These are phyloP conservation scores for Arthrobotrys sinensis DNA, from an alignment of 2,329 filamentous ascomycete species.

Conservation along the genomic window DNA sequence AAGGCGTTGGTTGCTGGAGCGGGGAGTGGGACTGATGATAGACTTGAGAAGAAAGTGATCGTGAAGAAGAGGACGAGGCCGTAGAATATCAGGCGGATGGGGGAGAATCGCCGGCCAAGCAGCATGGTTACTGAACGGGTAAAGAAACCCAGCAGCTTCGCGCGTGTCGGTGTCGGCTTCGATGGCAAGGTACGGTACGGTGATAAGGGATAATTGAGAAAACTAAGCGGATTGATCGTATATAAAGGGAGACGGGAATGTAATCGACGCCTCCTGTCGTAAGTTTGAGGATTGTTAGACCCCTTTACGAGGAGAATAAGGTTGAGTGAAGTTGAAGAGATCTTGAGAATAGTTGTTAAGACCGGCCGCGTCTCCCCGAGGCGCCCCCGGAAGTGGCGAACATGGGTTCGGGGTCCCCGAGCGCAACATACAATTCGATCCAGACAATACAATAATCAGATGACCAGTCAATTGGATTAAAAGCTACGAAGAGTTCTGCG, in stretches of 20 bases:
- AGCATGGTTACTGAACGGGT: constrained; percentile 55
- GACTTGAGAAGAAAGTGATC: constrained; percentile 68
- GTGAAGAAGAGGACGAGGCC: constrained; percentile 69
- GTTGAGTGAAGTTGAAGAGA: background rate
- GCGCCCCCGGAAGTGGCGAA: background rate
- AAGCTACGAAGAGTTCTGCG: too few relatives aligned
- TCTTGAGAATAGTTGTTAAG: constrained; percentile 4
- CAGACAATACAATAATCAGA: background rate
- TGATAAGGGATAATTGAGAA: too few relatives aligned
- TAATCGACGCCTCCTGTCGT: too few relatives aligned
- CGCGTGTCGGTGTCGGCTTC: background rate
- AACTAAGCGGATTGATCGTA: too few relatives aligned
- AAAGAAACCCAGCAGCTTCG: constrained; percentile 2
- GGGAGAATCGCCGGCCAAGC: constrained; percentile 60
- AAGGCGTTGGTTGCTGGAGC: constrained; percentile 58
- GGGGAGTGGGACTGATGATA: constrained; percentile 67
- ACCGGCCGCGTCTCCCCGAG: constrained; percentile 17
- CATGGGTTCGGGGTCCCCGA: background rate
- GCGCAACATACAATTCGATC: background rate
- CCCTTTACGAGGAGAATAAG: constrained; percentile 16
- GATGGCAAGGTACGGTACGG: too few relatives aligned
- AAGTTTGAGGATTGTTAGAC: background rate
- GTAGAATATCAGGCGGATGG: constrained; percentile 65
- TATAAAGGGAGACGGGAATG: too few relatives aligned
- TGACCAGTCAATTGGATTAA: too few relatives aligned